phyloP scores from a whole-genome alignment of 2,329 filamentous ascomycete genomes.

The Chaetomiaceae sp. region DNA sequence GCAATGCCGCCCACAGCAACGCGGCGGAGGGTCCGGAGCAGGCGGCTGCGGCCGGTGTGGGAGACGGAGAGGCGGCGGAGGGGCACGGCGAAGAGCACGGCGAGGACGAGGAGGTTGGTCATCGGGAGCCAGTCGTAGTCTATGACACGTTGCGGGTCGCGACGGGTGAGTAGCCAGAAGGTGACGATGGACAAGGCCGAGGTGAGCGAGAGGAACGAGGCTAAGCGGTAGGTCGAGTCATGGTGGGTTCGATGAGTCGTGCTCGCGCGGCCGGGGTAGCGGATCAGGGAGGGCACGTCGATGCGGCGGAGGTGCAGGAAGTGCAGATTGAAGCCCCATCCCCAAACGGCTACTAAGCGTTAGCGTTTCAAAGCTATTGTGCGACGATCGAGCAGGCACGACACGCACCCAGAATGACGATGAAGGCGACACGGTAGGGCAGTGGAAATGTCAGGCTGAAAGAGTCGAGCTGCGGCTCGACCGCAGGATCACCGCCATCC shows the following conservation, averaged over 20 bases:
- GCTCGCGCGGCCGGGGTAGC: constrained; percentile 71
- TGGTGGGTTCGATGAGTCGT: constrained; percentile 68
- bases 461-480: constrained; percentile 67
- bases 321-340: constrained; percentile 88
- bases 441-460: constrained; percentile 84
- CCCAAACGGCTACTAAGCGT: constrained; percentile 68
- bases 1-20: constrained; percentile 82
- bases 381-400: not conserved
- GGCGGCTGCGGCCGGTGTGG: constrained; percentile 64
- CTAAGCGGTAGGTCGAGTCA: constrained; percentile 78
- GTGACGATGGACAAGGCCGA: constrained; percentile 65
- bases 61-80: constrained; percentile 57
- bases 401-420: constrained; percentile 70
- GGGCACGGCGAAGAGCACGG: constrained; percentile 66
- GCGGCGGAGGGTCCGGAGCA: constrained; percentile 69
- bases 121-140: constrained; percentile 83
- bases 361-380: not conserved
- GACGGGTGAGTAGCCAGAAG: constrained; percentile 78
- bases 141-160: constrained; percentile 62
- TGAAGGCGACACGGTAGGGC: constrained; percentile 81
- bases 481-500: constrained; percentile 65
- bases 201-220: constrained; percentile 66
- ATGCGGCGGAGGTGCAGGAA: constrained; percentile 75
- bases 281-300: constrained; percentile 79
- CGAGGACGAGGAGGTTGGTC: constrained; percentile 67